A percentile compares a stretch with the other conserved stretches of the same genome.
Conservation (phyloP, 2,329 filamentous ascomycete genomes). For the Blastomyces parvus region DNA sequence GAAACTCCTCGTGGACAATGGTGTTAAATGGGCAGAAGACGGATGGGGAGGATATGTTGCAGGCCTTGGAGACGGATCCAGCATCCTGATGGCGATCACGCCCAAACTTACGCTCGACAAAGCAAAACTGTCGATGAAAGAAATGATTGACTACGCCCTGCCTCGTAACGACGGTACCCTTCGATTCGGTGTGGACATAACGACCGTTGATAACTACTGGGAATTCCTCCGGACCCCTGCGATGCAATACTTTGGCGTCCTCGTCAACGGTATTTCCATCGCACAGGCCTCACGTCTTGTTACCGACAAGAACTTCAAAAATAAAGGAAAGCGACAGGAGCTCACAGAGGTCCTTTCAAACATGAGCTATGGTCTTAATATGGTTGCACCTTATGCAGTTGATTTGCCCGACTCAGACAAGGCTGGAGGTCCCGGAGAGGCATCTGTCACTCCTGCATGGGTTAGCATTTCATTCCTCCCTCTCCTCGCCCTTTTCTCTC, state of each 20-base stretch:
- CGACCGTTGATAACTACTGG: conserved; percentile 9
- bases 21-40: conserved; percentile 17
- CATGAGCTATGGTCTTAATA: conserved; percentile 6
- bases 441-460: conserved; percentile 18
- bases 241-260: conserved; percentile 2
- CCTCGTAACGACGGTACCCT: conserved; percentile 8
- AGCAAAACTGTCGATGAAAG: conserved; percentile 9
- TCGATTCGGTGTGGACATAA: conserved; percentile 7
- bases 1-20: conserved; percentile 13
- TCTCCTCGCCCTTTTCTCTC: neutral
- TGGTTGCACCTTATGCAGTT: conserved; percentile 14
- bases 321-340: conserved; percentile 4
- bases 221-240: conserved; percentile 2
- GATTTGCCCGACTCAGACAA: conserved; percentile 11
- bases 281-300: conserved; percentile 9
- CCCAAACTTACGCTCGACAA: conserved; percentile 7
- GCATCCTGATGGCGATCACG: conserved; percentile 8
- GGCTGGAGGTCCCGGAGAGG: conserved; percentile 14
- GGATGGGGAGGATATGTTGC: conserved; percentile 19
- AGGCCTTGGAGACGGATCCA: neutral
- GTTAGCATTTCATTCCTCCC: neutral
- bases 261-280: conserved; percentile 7
- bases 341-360: conserved; percentile 7
- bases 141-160: conserved; percentile 6
- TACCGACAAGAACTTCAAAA: conserved; percentile 6